A percentile compares a stretch with the other conserved stretches of the same genome.
phyloP scores from a whole-genome alignment of 2,329 filamentous ascomycete genomes.

The Tolypocladium ovalisporum region DNA sequence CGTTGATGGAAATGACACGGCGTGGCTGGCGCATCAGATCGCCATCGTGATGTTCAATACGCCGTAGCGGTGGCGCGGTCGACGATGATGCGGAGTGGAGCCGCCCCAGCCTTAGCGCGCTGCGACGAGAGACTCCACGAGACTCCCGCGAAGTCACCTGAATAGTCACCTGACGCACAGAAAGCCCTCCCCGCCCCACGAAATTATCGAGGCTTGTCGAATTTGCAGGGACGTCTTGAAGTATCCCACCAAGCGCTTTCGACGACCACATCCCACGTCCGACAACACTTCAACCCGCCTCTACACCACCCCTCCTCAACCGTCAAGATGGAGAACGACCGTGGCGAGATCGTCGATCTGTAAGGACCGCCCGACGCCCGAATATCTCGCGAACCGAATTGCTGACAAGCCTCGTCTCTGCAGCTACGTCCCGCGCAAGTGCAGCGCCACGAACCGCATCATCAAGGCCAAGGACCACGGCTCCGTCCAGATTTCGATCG shows the following conservation, averaged over 20 bases:
- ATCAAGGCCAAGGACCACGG: constrained; percentile 99
- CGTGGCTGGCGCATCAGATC: background rate
- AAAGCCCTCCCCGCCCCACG: constrained; percentile 25
- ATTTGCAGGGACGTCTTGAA: constrained; percentile 17
- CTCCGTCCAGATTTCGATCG: constrained; percentile 92
- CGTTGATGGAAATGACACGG: background rate
- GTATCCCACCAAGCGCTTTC: constrained; percentile 18
- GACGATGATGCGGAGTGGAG: background rate
- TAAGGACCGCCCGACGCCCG: constrained; percentile 38
- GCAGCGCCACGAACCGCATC: constrained; percentile 97
- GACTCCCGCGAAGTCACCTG: constrained; percentile 23
- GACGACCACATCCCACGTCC: constrained; percentile 18
- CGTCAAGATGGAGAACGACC: constrained; percentile 98
- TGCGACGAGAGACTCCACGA: constrained; percentile 9
- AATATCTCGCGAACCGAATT: constrained; percentile 10
- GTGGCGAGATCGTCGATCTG: constrained; percentile 99
- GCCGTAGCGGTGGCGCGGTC: background rate
- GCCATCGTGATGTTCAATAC: background rate
- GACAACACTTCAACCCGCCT: constrained; percentile 17
- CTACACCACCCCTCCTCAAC: constrained; percentile 11
- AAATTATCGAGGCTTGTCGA: constrained; percentile 24
- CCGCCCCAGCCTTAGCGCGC: background rate
- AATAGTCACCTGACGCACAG: constrained; percentile 19
- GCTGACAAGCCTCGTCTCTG: constrained; percentile 12
- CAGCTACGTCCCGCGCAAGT: constrained; percentile 98